A percentile compares a stretch with the other conserved stretches of the same genome.
phyloP scores from a whole-genome alignment of 2,329 filamentous ascomycete species.

The Verticillium tricorpus region DNA sequence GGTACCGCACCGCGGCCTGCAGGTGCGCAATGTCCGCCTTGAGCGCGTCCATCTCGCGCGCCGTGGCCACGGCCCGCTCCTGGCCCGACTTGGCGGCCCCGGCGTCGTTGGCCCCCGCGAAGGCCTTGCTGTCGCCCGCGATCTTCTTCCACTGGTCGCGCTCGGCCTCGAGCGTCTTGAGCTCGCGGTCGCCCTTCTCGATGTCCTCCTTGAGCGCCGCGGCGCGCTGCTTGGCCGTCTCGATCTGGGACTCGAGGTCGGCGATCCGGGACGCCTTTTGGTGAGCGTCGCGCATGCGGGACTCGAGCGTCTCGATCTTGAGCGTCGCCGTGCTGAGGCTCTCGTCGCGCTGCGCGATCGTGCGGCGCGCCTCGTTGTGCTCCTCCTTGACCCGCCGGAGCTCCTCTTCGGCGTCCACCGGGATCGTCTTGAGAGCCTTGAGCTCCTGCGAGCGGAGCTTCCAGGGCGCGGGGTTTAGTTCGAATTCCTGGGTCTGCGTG shows the following conservation, averaged over 20 bases:
- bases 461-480: conserved; percentile 75
- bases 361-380: conserved; percentile 69
- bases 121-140: conserved; percentile 56
- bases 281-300: conserved; percentile 77
- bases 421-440: conserved; percentile 73
- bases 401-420: conserved; percentile 81
- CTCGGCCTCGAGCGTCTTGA: conserved; percentile 59
- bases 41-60: conserved; percentile 68
- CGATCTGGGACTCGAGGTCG: conserved; percentile 58
- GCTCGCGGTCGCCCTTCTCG: conserved; percentile 62
- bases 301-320: conserved; percentile 89
- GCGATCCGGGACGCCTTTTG: conserved; percentile 68
- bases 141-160: conserved; percentile 69
- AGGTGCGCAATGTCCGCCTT: conserved; percentile 63
- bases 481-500: conserved; percentile 73
- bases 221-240: conserved; percentile 45
- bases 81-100: conserved; percentile 53
- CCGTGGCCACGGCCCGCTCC: conserved; percentile 64
- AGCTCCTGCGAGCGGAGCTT: conserved; percentile 75
- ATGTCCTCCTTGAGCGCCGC: conserved; percentile 57
- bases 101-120: conserved; percentile 34
- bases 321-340: conserved; percentile 82
- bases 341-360: conserved; percentile 70
- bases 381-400: conserved; percentile 76
- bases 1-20: conserved; percentile 61